phyloP scores from a whole-genome alignment of 306 rosid genomes.

The Carpinus fangiana region DNA sequence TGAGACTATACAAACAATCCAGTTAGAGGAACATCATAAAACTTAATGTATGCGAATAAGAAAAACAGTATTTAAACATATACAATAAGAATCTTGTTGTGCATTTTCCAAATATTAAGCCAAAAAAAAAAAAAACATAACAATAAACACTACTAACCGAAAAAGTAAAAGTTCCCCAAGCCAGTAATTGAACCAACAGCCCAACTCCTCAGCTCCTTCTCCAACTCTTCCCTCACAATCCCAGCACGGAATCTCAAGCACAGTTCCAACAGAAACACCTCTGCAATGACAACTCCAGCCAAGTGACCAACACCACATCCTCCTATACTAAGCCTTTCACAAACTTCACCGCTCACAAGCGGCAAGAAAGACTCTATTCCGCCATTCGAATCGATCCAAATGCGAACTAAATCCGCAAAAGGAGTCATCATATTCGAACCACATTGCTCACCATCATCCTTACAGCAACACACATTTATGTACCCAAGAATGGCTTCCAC shows the following conservation, averaged over 20 bases:
- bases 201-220: constrained; percentile 58
- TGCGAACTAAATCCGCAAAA: constrained; percentile 44
- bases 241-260: constrained; percentile 39
- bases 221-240: constrained; percentile 45
- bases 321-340: constrained; percentile 36
- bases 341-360: constrained; percentile 51
- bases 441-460: constrained; percentile 32
- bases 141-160: constrained; percentile 50
- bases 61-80: constrained; percentile 11
- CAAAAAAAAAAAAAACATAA: background rate
- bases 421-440: constrained; percentile 29
- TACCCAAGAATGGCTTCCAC: constrained; percentile 59
- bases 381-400: constrained; percentile 53
- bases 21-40: background rate
- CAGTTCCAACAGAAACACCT: constrained; percentile 56
- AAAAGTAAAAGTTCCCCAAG: constrained; percentile 53
- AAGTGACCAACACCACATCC: constrained; percentile 49
- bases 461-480: constrained; percentile 44
- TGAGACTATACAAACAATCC: background rate
- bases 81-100: background rate
- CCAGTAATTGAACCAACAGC: constrained; percentile 64
- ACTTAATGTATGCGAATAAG: background rate
- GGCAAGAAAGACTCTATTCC: constrained; percentile 58
- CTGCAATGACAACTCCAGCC: constrained; percentile 63
- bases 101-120: background rate